Base-by-base conservation (phyloP, 768 basidiomycete species). In the Clitopilus passeckerianus region DNA sequence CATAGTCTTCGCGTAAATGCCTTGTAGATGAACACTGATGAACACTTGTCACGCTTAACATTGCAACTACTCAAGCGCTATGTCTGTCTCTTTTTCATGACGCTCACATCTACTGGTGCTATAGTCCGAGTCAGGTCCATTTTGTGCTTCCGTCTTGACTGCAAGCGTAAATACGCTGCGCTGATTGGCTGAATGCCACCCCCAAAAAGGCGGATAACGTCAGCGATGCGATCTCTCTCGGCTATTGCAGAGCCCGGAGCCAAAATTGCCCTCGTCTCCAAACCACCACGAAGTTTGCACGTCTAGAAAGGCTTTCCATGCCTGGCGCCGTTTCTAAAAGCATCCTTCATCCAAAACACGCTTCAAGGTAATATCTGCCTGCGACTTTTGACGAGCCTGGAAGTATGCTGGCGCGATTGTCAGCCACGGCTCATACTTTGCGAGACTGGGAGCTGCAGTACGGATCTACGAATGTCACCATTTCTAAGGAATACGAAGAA, bases 361-460 rank as follows among this genome's bases (percentile, higher is more conserved):
- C 1, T 5, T 12, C 10, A 50, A 18, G 46, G 46, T 50, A 12
- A 22, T 22, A 50, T 22, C 16, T 50, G 18, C 5, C 46, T 10
- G n/a, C 22, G 18, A 10, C 16, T 23, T 18, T 23, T 5, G n/a
- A 12, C 12, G 16, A 22, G 18, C 16, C 46, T 2, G 37, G 37
- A 10, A 57, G 24, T 41, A 74, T 72, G 71, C 57, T 74, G 54
- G 66, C 70, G 43, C 64, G 64, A 34, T 61, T 71, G 43, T 41
- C 62, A 10, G 52, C 27, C 8, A 63, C 67, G 15, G 64, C 57
- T 54, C 53, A 43, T 18, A 56, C 65, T 15, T 57, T 66, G 18
- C 69, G 63, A 22, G 53, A 68, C 18, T 64, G 71, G 55, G 67
- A 73, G 57, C 60, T 71, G 16, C 66, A 61, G 23, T 60, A 69